These are phyloP conservation scores for Samsoniella hepiali DNA, from an alignment of 2,329 filamentous ascomycete species.

Conservation along the genomic window DNA sequence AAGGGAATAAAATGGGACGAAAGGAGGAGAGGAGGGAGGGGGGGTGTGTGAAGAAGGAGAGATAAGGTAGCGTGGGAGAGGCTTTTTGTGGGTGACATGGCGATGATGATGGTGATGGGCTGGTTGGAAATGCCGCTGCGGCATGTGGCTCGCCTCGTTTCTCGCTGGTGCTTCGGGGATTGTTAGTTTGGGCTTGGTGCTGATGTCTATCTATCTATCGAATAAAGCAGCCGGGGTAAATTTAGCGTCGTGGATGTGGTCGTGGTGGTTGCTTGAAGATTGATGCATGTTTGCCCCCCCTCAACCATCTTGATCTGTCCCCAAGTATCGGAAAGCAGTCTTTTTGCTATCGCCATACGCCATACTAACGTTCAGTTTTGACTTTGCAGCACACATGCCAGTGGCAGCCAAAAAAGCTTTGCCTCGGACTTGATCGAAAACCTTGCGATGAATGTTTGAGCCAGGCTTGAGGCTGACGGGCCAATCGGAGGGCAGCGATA, in stretches of 20 bases:
- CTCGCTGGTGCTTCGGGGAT: background rate
- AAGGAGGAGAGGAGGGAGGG: background rate
- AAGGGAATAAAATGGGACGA: slow-evolving; percentile 5
- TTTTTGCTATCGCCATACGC: too few species aligned
- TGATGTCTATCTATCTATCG: background rate
- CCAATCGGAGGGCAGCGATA: slow-evolving; percentile 19
- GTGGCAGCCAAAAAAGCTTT: background rate
- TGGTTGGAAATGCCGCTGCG: slow-evolving; percentile 12
- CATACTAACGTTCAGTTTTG: background rate
- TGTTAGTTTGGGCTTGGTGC: background rate
- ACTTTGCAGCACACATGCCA: background rate
- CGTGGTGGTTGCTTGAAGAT: too few species aligned
- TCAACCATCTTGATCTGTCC: too few species aligned
- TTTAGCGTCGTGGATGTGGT: too few species aligned
- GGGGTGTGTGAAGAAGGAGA: slow-evolving; percentile 4
- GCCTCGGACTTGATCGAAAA: background rate
- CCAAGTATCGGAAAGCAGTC: too few species aligned
- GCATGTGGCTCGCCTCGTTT: slow-evolving; percentile 6
- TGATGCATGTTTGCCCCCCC: too few species aligned
- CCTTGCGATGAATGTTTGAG: background rate
- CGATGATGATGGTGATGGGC: background rate
- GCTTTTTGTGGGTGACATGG: background rate
- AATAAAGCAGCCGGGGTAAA: too few species aligned
- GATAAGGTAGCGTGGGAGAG: slow-evolving; percentile 10
- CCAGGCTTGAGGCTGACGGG: background rate